Base-by-base conservation (phyloP, 148 eudicot genomes). In the Cornus kousa region DNA sequence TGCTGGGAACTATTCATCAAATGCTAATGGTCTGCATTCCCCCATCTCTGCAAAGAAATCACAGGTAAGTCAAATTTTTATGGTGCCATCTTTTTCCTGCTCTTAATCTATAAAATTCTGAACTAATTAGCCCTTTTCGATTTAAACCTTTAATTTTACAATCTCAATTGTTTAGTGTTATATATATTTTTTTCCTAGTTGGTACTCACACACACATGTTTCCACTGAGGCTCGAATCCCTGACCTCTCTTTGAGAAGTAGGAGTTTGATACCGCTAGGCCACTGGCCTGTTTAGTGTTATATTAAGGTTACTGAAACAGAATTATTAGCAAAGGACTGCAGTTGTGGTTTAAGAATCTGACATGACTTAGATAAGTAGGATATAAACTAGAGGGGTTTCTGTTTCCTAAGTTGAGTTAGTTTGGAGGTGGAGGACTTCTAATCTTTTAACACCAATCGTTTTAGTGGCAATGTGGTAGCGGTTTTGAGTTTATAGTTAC, bases 41-140 rank as follows among this genome's bases (percentile, higher is more conserved):
- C 92, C 91, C 57, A 77, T 48, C 66, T 76, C 85, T 9, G 76
- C 78, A 66, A 85, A 84, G 74, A 87, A 87, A 82, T 85, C 88
- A 71, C 89, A 85, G 90, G 92, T 90, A 74, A 74, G 67, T 75
- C 9, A 35, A 73, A 40, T 43, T 40, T 33, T 73, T 74, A 71
- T 39, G 55, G 32, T 67, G 50, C 0, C 37, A 20, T 68, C 1
- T 50, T 17, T 31, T 71, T 23, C 35, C 59, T 53, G 24, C 79
- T 69, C 17, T 53, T 32, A 55, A 50, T 5, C 19, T n/a, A 37
- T 77, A 48, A 33, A 69, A 5, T 72, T 76, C 12, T 23, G 68
- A 76, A 64, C 53, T 71, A 11, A 6, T 20, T 0, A 19, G 20
- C 17, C 46, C 72, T 77, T n/a, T 20, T 5, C 23, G 2, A 77